Evolutionary conservation across 306 rosid species (phyloP).

Genomic region (Fragaria ananassa): DNA sequence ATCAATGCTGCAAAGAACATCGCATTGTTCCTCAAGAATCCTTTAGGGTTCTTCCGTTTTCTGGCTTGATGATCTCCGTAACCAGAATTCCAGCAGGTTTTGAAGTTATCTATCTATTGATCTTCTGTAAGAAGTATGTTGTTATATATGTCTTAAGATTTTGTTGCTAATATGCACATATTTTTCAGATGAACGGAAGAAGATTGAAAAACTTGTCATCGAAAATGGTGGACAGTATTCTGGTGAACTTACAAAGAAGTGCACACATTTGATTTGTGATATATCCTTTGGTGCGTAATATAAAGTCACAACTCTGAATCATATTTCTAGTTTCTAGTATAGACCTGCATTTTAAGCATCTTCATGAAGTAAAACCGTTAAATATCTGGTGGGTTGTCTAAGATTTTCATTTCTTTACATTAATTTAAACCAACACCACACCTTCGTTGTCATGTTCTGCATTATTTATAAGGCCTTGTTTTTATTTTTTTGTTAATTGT

Average conservation of each 20-base stretch:
- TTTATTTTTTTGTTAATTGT: background rate
- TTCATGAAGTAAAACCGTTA: conserved; percentile 6
- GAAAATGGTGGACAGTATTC: conserved; percentile 92
- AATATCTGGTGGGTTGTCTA: background rate
- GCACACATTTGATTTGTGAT: conserved; percentile 86
- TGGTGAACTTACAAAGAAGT: conserved; percentile 73
- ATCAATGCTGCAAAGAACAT: conserved; percentile 91
- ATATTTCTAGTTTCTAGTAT: conserved; percentile 14
- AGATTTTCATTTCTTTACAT: background rate
- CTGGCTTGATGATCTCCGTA: conserved; percentile 82
- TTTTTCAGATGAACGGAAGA: conserved; percentile 71
- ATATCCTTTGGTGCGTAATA: conserved; percentile 68
- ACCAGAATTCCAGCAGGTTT: conserved; percentile 82
- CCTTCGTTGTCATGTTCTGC: background rate
- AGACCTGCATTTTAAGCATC: background rate
- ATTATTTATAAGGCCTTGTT: background rate
- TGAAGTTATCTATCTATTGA: conserved; percentile 31
- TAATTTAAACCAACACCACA: background rate
- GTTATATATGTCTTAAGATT: background rate
- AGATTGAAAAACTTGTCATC: conserved; percentile 61
- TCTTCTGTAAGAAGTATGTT: conserved; percentile 16
- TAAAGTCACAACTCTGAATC: conserved; percentile 18
- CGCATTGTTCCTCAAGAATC: conserved; percentile 88
- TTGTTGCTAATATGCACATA: conserved; percentile 35
- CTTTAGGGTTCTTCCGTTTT: conserved; percentile 81